Conservation (phyloP, 148 eudicot genomes). For the Camellia lanceoleosa region DNA sequence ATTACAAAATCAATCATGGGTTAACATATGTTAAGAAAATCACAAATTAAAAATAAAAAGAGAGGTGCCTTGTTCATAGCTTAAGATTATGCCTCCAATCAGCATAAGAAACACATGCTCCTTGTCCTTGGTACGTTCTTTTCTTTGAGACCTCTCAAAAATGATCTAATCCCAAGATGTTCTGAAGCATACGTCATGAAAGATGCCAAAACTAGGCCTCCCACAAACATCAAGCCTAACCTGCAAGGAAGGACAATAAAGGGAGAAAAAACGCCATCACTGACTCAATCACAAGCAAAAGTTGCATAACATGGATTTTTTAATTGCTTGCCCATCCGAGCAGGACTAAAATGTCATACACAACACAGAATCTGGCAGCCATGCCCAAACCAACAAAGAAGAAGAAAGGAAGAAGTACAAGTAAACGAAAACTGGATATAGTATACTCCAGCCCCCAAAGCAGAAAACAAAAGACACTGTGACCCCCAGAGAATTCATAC, state of each 20-base stretch:
- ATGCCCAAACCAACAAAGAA: background rate
- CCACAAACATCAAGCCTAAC: constrained; percentile 82
- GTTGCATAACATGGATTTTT: too few relatives aligned
- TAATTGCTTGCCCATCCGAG: background rate
- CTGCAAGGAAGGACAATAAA: constrained; percentile 40
- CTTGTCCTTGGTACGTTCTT: constrained; percentile 48
- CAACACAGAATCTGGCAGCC: background rate
- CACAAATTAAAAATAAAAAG: too few relatives aligned
- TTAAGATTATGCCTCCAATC: constrained; percentile 15
- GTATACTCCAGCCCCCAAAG: too few relatives aligned
- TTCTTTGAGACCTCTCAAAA: constrained; percentile 70
- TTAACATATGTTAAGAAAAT: too few relatives aligned
- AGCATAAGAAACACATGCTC: constrained; percentile 44
- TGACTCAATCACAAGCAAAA: background rate
- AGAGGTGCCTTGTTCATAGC: background rate
- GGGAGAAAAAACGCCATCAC: background rate
- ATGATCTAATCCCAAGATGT: constrained; percentile 75
- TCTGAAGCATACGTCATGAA: constrained; percentile 95
- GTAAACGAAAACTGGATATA: too few relatives aligned
- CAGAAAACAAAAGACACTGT: too few relatives aligned
- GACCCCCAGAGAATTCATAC: too few relatives aligned
- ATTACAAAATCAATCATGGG: background rate
- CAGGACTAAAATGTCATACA: background rate
- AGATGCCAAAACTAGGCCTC: constrained; percentile 73
- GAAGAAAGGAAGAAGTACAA: background rate